A percentile compares a stretch with the other conserved stretches of the same genome.
Evolutionary conservation across 805 yeast species (phyloP).

Genomic region (Barnettozyma wickerhamii): DNA sequence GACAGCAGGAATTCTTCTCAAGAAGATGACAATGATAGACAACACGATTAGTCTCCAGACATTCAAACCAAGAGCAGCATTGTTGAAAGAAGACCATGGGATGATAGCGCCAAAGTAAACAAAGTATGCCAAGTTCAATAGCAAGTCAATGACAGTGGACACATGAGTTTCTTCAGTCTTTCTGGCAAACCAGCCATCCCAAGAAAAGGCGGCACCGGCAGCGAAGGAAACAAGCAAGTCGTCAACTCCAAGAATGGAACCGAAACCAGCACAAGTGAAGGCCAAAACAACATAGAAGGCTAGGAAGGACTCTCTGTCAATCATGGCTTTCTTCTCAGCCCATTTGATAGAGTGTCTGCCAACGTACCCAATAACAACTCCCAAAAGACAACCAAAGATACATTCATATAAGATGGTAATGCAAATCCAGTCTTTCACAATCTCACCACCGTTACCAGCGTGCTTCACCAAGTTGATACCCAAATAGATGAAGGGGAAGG

Average conservation of each 20-base stretch:
- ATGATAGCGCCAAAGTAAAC: conserved; percentile 87
- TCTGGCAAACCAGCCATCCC: conserved; percentile 88
- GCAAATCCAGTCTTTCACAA: conserved; percentile 76
- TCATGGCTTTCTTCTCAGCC: conserved; percentile 64
- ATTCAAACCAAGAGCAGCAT: conserved; percentile 52
- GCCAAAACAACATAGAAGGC: conserved; percentile 82
- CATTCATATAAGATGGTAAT: conserved; percentile 80
- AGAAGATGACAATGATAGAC: conserved; percentile 67
- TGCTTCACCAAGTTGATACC: conserved; percentile 66
- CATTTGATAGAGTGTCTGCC: conserved; percentile 69
- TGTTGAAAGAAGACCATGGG: conserved; percentile 82
- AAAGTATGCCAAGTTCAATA: conserved; percentile 80
- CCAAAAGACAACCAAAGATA: conserved; percentile 70
- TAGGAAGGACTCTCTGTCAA: conserved; percentile 85
- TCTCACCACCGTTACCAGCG: conserved; percentile 58
- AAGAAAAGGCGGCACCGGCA: conserved; percentile 89
- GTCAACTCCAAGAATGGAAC: conserved; percentile 83
- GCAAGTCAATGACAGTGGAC: conserved; percentile 82
- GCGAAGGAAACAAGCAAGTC: conserved; percentile 86
- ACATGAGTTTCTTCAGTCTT: conserved; percentile 84
- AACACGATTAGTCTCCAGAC: conserved; percentile 78
- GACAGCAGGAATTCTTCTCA: conserved; percentile 83
- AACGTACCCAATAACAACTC: conserved; percentile 64
- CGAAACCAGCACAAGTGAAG: conserved; percentile 82
- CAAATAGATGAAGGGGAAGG: conserved; percentile 81